phyloP scores from a whole-genome alignment of 2,329 filamentous ascomycete species.

The Alternaria sp. region DNA sequence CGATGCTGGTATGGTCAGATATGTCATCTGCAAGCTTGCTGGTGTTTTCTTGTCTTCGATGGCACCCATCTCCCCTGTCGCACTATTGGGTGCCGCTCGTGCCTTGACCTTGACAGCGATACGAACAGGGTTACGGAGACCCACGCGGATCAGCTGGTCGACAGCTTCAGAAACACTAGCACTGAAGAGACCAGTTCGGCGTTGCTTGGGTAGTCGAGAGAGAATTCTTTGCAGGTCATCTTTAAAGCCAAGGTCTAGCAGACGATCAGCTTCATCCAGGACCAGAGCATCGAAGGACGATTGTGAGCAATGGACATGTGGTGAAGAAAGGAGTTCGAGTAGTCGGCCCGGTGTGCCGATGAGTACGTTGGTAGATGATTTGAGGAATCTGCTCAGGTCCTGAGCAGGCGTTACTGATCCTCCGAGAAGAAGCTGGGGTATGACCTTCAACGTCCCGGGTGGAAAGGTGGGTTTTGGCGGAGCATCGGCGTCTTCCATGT shows the following conservation, averaged over 20 bases:
- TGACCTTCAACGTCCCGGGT: constrained; percentile 63
- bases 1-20: constrained; percentile 74
- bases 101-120: constrained; percentile 88
- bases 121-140: constrained; percentile 91
- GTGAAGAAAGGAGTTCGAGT: constrained; percentile 83
- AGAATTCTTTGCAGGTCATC: constrained; percentile 87
- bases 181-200: constrained; percentile 91
- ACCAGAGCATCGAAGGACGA: constrained; percentile 92
- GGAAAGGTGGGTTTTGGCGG: constrained; percentile 51
- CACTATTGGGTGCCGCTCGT: constrained; percentile 27
- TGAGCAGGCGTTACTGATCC: constrained; percentile 82
- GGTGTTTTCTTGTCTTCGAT: constrained; percentile 86
- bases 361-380: constrained; percentile 83
- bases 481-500: constrained; percentile 49
- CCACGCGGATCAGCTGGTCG: constrained; percentile 88
- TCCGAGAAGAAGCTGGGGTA: constrained; percentile 82
- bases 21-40: constrained; percentile 90
- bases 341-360: constrained; percentile 91
- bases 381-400: constrained; percentile 84
- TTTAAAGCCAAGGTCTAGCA: constrained; percentile 94
- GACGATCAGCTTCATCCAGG: constrained; percentile 90
- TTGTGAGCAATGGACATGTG: constrained; percentile 84
- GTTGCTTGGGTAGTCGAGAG: constrained; percentile 84
- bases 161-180: constrained; percentile 96
- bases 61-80: constrained; percentile 62